Evolutionary conservation across 306 rosid species (phyloP).

Genomic region (Potentilla sterilis): DNA sequence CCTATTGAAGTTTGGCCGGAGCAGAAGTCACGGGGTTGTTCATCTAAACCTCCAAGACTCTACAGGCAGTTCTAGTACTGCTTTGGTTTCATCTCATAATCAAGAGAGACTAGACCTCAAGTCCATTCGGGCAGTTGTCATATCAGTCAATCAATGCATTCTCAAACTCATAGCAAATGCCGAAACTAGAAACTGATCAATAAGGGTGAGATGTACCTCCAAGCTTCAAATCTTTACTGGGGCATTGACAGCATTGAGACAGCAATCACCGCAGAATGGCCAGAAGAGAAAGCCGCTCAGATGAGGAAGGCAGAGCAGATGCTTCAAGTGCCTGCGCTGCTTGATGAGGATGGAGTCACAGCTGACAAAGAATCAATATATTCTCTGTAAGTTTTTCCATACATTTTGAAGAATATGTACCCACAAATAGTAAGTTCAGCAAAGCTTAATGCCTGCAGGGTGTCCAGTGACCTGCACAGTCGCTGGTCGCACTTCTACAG

Average conservation of each 20-base stretch:
- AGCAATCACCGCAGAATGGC: constrained; percentile 41
- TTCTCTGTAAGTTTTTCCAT: constrained; percentile 45
- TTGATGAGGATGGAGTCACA: constrained; percentile 57
- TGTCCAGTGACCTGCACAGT: too few species aligned
- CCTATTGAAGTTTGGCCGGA: constrained; percentile 5
- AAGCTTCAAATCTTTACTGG: constrained; percentile 62
- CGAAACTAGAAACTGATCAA: constrained; percentile 37
- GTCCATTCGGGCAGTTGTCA: constrained; percentile 44
- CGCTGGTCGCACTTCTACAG: too few species aligned
- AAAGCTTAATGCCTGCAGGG: too few species aligned
- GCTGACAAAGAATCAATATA: constrained; percentile 34
- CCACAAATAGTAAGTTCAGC: too few species aligned
- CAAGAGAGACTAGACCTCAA: constrained; percentile 51
- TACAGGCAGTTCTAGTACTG: constrained; percentile 18
- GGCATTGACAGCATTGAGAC: constrained; percentile 60
- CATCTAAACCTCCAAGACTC: constrained; percentile 26
- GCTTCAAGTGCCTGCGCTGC: constrained; percentile 85
- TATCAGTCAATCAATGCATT: constrained; percentile 53
- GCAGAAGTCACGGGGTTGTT: constrained; percentile 49
- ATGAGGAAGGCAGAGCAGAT: constrained; percentile 61
- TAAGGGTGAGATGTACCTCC: constrained; percentile 49
- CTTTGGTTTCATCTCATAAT: constrained; percentile 27
- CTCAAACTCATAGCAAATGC: constrained; percentile 42
- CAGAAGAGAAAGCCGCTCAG: constrained; percentile 39
- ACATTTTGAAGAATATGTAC: too few species aligned